Conservation (phyloP, 176 grass and related monocot species). For the Carex cristatella region DNA sequence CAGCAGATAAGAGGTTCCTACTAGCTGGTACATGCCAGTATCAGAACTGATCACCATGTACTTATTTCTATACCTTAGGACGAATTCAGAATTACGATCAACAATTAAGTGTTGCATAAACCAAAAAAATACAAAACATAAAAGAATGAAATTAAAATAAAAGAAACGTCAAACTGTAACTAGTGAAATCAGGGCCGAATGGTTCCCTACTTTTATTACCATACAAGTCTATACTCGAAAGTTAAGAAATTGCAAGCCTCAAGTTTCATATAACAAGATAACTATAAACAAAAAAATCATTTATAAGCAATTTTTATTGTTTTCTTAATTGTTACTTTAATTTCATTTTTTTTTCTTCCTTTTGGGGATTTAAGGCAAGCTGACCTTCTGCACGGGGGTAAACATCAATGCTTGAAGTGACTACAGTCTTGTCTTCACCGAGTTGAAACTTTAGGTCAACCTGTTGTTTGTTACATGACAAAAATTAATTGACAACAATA, state of each 20-base stretch:
- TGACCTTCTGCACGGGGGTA: conserved; percentile 67
- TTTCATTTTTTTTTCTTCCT: not conserved
- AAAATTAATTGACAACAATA: conserved; percentile 10
- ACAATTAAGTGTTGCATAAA: not conserved
- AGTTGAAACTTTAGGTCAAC: conserved; percentile 84
- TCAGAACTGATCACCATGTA: not conserved
- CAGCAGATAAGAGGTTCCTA: not conserved
- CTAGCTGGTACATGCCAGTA: not conserved
- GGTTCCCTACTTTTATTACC: not conserved
- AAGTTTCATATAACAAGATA: not conserved
- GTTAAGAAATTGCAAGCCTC: not conserved
- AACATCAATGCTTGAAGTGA: conserved; percentile 82
- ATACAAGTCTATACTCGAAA: not conserved
- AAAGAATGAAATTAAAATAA: not conserved
- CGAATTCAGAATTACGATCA: not conserved
- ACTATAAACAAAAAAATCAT: not conserved
- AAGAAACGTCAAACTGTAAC: not conserved
- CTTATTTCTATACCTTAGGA: not conserved
- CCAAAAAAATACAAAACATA: not conserved
- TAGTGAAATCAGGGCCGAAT: not conserved
- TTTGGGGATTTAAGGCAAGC: not conserved
- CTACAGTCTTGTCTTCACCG: conserved; percentile 86
- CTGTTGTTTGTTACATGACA: conserved; percentile 33
- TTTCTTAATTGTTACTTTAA: not conserved
- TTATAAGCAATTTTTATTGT: too few relatives aligned